Evolutionary conservation across 163 green algal species (phyloP).

Genomic region (Scenedesmus sp.): DNA sequence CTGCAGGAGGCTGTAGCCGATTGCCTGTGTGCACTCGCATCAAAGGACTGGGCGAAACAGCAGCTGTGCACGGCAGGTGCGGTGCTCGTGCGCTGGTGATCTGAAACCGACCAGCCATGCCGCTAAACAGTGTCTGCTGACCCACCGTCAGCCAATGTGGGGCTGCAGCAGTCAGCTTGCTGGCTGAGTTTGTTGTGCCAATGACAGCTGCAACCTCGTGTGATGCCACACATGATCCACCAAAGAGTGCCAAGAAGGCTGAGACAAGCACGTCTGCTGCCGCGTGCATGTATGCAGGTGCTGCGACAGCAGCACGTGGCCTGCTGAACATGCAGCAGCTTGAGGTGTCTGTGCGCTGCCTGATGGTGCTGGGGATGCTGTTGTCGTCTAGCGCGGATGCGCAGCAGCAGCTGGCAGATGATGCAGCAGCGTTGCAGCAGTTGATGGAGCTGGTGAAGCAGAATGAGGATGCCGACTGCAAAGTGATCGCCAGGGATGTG

Average conservation of each 20-base stretch:
- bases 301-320: not conserved
- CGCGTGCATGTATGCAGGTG: constrained; percentile 16
- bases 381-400: not conserved
- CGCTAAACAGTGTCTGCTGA: too few species aligned
- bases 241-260: too few species aligned
- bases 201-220: not conserved
- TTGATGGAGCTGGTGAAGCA: constrained; percentile 48
- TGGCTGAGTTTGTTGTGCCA: too few species aligned
- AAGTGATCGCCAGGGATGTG: constrained; percentile 37
- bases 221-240: too few species aligned
- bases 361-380: constrained; percentile 54
- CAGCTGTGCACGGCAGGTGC: constrained; percentile 33
- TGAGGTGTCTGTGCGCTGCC: constrained; percentile 36
- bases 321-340: constrained; percentile 35
- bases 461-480: constrained; percentile 41
- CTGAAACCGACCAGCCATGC: too few species aligned
- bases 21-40: constrained; percentile 44
- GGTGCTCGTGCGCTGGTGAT: too few species aligned
- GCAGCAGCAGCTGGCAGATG: constrained; percentile 24
- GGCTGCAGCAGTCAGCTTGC: too few species aligned
- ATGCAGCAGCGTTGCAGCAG: not conserved
- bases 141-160: too few species aligned
- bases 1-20: constrained; percentile 50
- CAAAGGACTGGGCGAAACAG: not conserved
- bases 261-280: too few species aligned